Percentiles rank a stretch among this genome's conserved stretches.
These are phyloP conservation scores for Westerdykella sp. DNA, from an alignment of 2,329 filamentous ascomycete species.

Conservation along the genomic window DNA sequence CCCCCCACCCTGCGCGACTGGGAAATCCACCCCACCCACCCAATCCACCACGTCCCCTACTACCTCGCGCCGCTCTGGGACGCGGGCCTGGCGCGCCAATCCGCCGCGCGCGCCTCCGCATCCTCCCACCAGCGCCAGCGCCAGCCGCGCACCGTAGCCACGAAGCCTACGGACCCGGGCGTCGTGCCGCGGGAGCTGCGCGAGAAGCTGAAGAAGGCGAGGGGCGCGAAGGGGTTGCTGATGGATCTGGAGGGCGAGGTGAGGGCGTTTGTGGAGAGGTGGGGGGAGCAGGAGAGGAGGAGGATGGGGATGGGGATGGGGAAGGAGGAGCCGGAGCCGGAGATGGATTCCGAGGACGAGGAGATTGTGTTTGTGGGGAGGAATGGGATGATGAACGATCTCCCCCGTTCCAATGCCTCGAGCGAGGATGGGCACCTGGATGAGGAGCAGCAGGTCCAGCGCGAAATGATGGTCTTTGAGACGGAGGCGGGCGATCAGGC, in stretches of 20 bases:
- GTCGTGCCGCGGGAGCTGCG: constrained; percentile 74
- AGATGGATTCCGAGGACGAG: constrained; percentile 61
- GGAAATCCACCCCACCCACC: constrained; percentile 74
- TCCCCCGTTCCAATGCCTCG: constrained; percentile 43
- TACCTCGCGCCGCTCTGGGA: constrained; percentile 87
- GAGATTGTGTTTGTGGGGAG: constrained; percentile 87
- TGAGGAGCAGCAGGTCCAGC: constrained; percentile 44
- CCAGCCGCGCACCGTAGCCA: constrained; percentile 14
- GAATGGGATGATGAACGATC: constrained; percentile 58
- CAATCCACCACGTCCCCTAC: constrained; percentile 73
- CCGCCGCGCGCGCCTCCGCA: constrained; percentile 41
- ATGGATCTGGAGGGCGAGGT: constrained; percentile 82
- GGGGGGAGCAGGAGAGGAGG: constrained; percentile 50
- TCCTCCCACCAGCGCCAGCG: not conserved
- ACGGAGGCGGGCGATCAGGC: constrained; percentile 67
- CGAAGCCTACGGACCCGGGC: constrained; percentile 40
- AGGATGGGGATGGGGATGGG: constrained; percentile 41
- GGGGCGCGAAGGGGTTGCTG: constrained; percentile 72
- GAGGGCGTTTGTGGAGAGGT: constrained; percentile 62
- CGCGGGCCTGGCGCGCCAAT: constrained; percentile 42
- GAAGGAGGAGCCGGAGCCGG: constrained; percentile 44
- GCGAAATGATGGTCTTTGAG: constrained; percentile 73
- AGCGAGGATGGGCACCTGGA: not conserved
- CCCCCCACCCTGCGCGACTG: constrained; percentile 79
- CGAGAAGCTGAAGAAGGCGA: constrained; percentile 70